Evolutionary conservation across 2,329 filamentous ascomycete genomes (phyloP).

Genomic region (Sarocladium oryzae): DNA sequence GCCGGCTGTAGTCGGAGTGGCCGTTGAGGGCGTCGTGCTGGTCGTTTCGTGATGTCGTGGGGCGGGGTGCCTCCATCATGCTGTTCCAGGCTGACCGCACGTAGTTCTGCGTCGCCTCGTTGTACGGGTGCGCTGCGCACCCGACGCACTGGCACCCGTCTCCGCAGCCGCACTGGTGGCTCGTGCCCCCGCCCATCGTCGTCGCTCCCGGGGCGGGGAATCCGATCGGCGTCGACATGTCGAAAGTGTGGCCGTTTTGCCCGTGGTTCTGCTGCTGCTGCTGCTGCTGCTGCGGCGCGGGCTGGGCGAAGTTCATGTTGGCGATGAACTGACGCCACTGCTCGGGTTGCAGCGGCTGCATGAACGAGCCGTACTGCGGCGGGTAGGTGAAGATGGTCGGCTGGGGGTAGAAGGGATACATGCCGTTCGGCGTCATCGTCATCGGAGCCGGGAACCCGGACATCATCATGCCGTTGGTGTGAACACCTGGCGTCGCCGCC

Average conservation of each 20-base stretch:
- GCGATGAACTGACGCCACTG: slow-evolving; percentile 45
- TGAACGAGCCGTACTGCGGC: slow-evolving; percentile 46
- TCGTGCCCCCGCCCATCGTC: slow-evolving; percentile 24
- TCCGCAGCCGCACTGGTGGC: slow-evolving; percentile 53
- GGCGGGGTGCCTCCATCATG: slow-evolving; percentile 30
- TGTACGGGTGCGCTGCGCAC: slow-evolving; percentile 62
- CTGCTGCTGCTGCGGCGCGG: slow-evolving; percentile 16
- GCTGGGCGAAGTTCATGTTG: slow-evolving; percentile 30
- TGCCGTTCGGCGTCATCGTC: slow-evolving; percentile 23
- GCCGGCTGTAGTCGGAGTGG: slow-evolving; percentile 3
- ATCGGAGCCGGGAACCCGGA: slow-evolving; percentile 30
- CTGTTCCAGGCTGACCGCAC: slow-evolving; percentile 42
- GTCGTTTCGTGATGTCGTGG: slow-evolving; percentile 1
- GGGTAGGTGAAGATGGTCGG: slow-evolving; percentile 46
- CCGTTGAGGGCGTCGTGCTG: neutral
- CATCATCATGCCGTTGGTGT: slow-evolving; percentile 25
- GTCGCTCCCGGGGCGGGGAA: neutral
- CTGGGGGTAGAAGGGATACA: slow-evolving; percentile 35
- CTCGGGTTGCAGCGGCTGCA: slow-evolving; percentile 48
- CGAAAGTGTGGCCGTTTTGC: neutral
- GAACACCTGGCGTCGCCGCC: neutral
- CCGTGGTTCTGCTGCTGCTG: neutral
- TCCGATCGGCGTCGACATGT: slow-evolving; percentile 16
- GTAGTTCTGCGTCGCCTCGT: slow-evolving; percentile 51
- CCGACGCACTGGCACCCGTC: slow-evolving; percentile 61